phyloP scores from a whole-genome alignment of 2,329 filamentous ascomycete genomes.

The Fusarium chaquense region DNA sequence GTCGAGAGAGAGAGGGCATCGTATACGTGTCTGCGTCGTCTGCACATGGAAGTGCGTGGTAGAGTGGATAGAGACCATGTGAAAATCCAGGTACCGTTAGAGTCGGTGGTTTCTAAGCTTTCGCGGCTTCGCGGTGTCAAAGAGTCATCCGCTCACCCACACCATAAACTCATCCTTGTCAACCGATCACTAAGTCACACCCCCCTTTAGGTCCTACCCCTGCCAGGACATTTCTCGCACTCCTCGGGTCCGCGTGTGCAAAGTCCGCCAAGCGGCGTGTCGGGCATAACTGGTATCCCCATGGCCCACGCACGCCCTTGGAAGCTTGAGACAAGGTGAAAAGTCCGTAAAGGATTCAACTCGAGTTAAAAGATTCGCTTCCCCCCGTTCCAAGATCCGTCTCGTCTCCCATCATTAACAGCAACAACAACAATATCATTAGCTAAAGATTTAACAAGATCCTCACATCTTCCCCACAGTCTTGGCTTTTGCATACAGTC shows the following conservation, averaged over 20 bases:
- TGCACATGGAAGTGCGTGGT: constrained; percentile 2
- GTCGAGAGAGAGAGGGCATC: not conserved
- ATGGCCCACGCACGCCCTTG: constrained; percentile 35
- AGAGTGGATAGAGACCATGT: constrained; percentile 10
- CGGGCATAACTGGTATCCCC: constrained; percentile 47
- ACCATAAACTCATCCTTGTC: constrained; percentile 4
- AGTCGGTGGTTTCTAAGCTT: constrained; percentile 32
- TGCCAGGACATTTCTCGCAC: constrained; percentile 38
- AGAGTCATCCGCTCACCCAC: constrained; percentile 37
- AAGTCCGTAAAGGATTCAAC: constrained; percentile 43
- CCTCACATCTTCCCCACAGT: constrained; percentile 19
- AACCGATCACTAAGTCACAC: constrained; percentile 38
- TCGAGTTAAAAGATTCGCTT: constrained; percentile 47
- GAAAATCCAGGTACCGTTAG: constrained; percentile 30
- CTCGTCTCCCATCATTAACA: constrained; percentile 27
- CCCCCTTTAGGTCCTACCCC: constrained; percentile 17
- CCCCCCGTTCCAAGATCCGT: constrained; percentile 32
- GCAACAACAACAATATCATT: constrained; percentile 11
- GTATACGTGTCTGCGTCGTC: constrained; percentile 3
- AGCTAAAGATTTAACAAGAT: constrained; percentile 27
- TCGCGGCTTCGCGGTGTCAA: constrained; percentile 41
- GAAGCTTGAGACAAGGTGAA: constrained; percentile 40
- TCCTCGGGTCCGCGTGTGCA: constrained; percentile 51
- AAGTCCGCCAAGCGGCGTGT: constrained; percentile 50
- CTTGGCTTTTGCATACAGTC: constrained; percentile 2